Evolutionary conservation across 768 basidiomycete genomes (phyloP), one percentile per base, ranked within the genome.

Genomic region (Amanita thiersii): DNA sequence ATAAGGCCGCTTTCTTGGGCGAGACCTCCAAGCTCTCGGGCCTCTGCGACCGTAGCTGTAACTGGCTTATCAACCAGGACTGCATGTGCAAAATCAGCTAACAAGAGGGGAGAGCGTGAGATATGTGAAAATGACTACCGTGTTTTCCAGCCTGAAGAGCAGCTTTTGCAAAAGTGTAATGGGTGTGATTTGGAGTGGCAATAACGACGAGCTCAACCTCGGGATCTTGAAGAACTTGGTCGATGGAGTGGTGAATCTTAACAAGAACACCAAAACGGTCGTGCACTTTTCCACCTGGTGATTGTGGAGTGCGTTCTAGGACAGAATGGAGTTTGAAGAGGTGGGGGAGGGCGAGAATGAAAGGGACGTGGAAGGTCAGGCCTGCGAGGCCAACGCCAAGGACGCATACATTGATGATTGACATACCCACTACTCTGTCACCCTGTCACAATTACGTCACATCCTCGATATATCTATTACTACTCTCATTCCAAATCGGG

Each of bases 41-140:
- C 82, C 52, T 87, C 69, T 11, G 61, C 57, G 1, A 61, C 62
- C 1, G 75, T 79, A 2, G 83, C 68, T 2, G 81, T 77, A 12
- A 86, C 70, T 3, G 86, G 86, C 55, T 89, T 89, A 53, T 88
- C 86, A 26, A 88, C 79, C 29, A 88, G 75, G 12, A 85, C 86
- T 83, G 44, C 21, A 29, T 29, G 24, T 25, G 11, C 14, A 33
- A 18, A 26, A 41, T 36, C 11, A 37, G 40, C 21, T 17, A 36
- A n/a, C 3, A 15, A 14, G 25, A 9, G 4, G 24, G 7, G 15
- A n/a, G 18, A 18, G 46, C 21, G 24, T 19, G 25, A 20, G 29
- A 26, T 15, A 46, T 64, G 14, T n/a, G n/a, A n/a, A n/a, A n/a
- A n/a, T n/a, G n/a, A n/a, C n/a, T 54, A 81, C 81, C 82, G 53